These are phyloP conservation scores for Suhomyces sp. DNA, from an alignment of 805 yeast species.

Conservation along the genomic window DNA sequence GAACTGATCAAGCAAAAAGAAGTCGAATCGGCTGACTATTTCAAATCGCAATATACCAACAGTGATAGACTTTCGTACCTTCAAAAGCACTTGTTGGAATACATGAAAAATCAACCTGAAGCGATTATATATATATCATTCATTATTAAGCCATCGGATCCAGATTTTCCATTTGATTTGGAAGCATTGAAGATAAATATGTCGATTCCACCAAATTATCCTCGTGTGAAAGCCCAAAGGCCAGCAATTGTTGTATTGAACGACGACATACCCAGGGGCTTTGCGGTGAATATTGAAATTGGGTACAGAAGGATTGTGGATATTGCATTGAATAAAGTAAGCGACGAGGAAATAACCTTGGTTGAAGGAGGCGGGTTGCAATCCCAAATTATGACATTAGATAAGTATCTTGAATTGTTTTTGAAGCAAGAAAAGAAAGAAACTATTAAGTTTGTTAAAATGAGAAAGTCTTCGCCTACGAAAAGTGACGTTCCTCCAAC, in stretches of 20 bases:
- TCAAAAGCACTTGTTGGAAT: constrained; percentile 32
- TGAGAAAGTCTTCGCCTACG: too few relatives aligned
- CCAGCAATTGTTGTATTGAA: constrained; percentile 61
- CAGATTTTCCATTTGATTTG: constrained; percentile 70
- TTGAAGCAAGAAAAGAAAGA: constrained; percentile 58
- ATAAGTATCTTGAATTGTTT: constrained; percentile 56
- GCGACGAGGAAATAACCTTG: constrained; percentile 28
- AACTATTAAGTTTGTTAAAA: constrained; percentile 59
- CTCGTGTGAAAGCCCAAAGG: constrained; percentile 32
- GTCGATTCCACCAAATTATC: constrained; percentile 56
- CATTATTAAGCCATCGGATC: constrained; percentile 58
- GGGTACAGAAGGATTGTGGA: constrained; percentile 54
- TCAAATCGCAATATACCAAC: constrained; percentile 5
- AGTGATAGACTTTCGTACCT: constrained; percentile 19
- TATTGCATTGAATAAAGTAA: constrained; percentile 19
- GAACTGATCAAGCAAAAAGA: constrained; percentile 9
- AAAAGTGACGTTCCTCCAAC: too few relatives aligned
- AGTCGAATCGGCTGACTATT: constrained; percentile 5
- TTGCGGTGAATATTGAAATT: constrained; percentile 60
- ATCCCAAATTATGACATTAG: constrained; percentile 56
- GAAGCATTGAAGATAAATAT: constrained; percentile 52
- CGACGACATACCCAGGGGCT: constrained; percentile 69
- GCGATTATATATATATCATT: constrained; percentile 41
- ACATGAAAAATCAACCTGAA: constrained; percentile 21
- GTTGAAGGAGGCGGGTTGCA: constrained; percentile 51